phyloP scores from a whole-genome alignment of 1,284 basidiomycete species.

The Tilletia setariae region DNA sequence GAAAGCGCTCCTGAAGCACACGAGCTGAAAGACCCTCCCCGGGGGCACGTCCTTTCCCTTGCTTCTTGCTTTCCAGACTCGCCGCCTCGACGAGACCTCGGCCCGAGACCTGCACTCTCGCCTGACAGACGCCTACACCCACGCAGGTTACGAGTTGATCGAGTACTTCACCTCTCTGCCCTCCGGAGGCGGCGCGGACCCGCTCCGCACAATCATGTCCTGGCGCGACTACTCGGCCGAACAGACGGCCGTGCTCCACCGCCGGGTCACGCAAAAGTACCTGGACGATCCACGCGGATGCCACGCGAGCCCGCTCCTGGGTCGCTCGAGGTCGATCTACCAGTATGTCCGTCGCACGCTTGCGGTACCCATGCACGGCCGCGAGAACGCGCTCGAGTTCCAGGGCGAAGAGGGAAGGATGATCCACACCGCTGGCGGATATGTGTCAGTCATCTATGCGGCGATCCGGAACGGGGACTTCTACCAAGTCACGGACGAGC shows the following conservation, averaged over 20 bases:
- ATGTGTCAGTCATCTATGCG: constrained; percentile 36
- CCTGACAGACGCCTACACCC: constrained; percentile 40
- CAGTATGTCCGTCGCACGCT: constrained; percentile 42
- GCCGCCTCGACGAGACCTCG: constrained; percentile 43
- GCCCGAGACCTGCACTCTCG: constrained; percentile 38
- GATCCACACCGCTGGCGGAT: constrained; percentile 33
- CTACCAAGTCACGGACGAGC: constrained; percentile 32
- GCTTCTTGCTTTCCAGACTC: constrained; percentile 14
- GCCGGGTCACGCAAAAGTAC: constrained; percentile 35
- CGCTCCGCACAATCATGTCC: constrained; percentile 41
- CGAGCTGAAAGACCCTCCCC: neutral
- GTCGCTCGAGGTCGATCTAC: constrained; percentile 38
- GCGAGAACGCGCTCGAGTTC: constrained; percentile 44
- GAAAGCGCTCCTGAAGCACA: neutral
- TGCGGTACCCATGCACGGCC: constrained; percentile 47
- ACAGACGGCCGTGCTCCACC: constrained; percentile 36
- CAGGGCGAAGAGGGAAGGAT: constrained; percentile 31
- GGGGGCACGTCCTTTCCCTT: too few relatives aligned
- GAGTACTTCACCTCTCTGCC: constrained; percentile 44
- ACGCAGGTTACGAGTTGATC: constrained; percentile 38
- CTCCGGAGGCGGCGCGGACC: constrained; percentile 41
- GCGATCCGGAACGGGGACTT: constrained; percentile 37
- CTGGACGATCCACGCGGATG: constrained; percentile 41
- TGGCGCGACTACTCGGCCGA: constrained; percentile 39
- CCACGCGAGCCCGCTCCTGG: constrained; percentile 40